A percentile compares a stretch with the other conserved stretches of the same genome.
These are phyloP conservation scores for Amphicarpaea edgeworthii DNA, from an alignment of 306 rosid species.

Conservation along the genomic window DNA sequence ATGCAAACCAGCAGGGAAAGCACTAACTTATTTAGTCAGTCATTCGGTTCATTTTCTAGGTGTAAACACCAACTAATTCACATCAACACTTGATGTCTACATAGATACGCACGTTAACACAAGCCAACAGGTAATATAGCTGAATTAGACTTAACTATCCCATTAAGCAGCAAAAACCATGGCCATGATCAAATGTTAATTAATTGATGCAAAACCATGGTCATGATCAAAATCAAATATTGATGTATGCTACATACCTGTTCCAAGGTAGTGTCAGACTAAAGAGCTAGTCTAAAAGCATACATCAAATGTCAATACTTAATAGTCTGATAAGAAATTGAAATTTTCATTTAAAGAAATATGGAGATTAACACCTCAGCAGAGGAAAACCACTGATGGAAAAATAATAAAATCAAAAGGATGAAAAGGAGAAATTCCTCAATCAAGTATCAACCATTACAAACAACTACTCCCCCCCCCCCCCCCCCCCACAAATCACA, in stretches of 20 bases:
- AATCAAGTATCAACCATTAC: neutral
- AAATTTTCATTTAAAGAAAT: too few species aligned
- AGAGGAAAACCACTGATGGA: too few species aligned
- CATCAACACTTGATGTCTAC: neutral
- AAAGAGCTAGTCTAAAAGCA: too few species aligned
- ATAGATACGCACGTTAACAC: neutral
- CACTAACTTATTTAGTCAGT: neutral
- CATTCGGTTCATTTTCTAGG: slow-evolving; percentile 12
- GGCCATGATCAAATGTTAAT: neutral
- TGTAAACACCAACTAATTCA: neutral
- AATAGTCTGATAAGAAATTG: too few species aligned
- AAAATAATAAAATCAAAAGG: too few species aligned
- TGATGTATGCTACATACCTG: too few species aligned
- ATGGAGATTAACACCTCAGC: too few species aligned
- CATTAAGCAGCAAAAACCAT: neutral
- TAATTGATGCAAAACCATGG: too few species aligned
- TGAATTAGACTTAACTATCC: neutral
- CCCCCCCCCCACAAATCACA: too few species aligned
- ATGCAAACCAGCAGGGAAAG: slow-evolving; percentile 13
- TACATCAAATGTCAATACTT: too few species aligned
- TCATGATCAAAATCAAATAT: too few species aligned
- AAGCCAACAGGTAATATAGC: neutral
- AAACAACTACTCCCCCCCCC: neutral
- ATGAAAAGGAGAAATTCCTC: neutral
- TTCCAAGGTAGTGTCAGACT: too few species aligned